Base-by-base conservation (phyloP, 371 early-diverging fungal species). In the Rhizopus sp. region DNA sequence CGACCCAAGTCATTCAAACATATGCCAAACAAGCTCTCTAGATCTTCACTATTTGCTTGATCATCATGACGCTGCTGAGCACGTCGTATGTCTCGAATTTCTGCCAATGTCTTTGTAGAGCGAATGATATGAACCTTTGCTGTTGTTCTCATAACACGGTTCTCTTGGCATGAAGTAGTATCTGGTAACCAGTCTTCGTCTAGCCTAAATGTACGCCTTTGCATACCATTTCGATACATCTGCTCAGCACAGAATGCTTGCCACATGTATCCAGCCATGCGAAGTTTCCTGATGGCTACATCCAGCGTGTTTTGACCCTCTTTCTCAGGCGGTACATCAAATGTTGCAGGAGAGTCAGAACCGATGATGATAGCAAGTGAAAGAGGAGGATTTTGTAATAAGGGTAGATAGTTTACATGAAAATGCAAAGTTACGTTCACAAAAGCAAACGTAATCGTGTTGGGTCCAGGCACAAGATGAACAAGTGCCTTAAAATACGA, bases 171-270 rank as follows among this genome's bases (percentile, higher is more conserved):
- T 9, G 78, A 68, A 39, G 82, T 64, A 0, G 82, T 82, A 60
- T 84, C 88, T 0, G 72, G 73, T 35, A 72, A 51, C 59, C 68
- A 81, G 10, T 60, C 58, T 56, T 89, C 89, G 7, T 87, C 83
- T 1, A 89, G 55, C n/a, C 86, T 70, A 62, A 89, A 84, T 5
- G 88, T 83, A n/a, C 88, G 78, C 45, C 84, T 72, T 0, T 82
- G 69, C 57, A 67, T 58, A 0, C 68, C 89, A 37, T 80, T 68
- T 4, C 86, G 78, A 57, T 80, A 57, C 80, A 89, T 75, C 68
- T 89, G 87, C 57, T 89, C 89, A 7, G 86, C 78, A 44, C 78
- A 80, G 59, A 85, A 89, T 0, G 87, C 88, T 64, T 88, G 89
- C 89, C 89, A 89, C 60, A 89, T 61, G 59, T 89, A 88, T 1